Evolutionary conservation across 345 rosid species (phyloP).

Genomic region (Excoecaria cochinchinensis): DNA sequence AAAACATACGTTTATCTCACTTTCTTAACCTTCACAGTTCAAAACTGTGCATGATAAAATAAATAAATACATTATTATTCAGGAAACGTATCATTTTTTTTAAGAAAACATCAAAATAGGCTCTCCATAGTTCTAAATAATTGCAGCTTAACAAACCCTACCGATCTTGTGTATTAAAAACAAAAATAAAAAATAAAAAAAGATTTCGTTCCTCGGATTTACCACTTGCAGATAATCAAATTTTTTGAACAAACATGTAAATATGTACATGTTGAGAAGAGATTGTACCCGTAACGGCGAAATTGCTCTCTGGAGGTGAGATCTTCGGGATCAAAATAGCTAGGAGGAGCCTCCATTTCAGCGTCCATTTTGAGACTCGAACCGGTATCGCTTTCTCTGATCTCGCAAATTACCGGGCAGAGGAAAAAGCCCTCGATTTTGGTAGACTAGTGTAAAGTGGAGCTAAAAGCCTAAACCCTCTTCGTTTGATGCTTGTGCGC

Average conservation of each 20-base stretch:
- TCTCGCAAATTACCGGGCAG: background rate
- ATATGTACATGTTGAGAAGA: background rate
- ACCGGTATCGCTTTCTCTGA: background rate
- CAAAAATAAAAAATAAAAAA: background rate
- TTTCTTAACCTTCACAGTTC: background rate
- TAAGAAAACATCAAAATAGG: background rate
- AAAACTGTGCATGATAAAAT: background rate
- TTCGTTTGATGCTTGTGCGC: background rate
- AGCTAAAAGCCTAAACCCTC: background rate
- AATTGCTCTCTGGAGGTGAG: conserved; percentile 66
- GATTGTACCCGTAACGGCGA: conserved; percentile 84
- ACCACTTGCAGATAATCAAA: background rate
- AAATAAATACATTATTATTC: background rate
- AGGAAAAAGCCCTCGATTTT: background rate
- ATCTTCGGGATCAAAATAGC: conserved; percentile 68
- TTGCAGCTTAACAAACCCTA: background rate
- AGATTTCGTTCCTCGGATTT: background rate
- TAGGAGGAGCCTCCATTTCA: conserved; percentile 85
- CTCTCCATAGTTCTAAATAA: background rate
- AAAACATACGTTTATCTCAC: background rate
- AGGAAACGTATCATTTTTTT: background rate
- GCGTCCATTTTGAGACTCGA: conserved; percentile 40
- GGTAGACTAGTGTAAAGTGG: background rate
- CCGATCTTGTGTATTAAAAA: too few species aligned
- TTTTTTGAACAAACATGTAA: background rate